Evolutionary conservation across 805 yeast species (phyloP).

Genomic region (Cyberlindnera nakhonratchasimensis): DNA sequence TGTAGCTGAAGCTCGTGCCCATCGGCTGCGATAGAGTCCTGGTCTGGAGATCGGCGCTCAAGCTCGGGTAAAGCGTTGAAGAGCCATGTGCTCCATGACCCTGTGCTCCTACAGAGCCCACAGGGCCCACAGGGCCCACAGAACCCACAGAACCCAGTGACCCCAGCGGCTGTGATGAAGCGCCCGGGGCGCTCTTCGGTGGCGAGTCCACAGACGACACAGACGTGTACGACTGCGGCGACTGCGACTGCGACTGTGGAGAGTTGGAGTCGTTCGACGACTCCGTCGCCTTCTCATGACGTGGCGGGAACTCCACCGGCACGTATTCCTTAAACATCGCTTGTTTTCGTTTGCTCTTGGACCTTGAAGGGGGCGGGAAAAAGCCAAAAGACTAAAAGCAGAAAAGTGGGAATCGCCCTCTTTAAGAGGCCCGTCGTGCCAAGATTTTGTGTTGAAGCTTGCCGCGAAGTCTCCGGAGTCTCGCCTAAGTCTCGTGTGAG

Average conservation of each 20-base stretch:
- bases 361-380: not conserved
- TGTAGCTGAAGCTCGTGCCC: constrained; percentile 7
- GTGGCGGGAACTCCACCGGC: constrained; percentile 1
- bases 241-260: constrained; percentile 26
- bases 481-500: no score
- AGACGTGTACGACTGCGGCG: constrained; percentile 27
- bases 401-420: not conserved
- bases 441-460: constrained; percentile 7
- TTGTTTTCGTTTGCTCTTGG: not conserved
- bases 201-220: constrained; percentile 28
- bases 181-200: constrained; percentile 7
- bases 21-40: no score
- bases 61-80: not conserved
- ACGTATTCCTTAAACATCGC: constrained; percentile 8
- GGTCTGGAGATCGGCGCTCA: not conserved
- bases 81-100: no score
- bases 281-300: constrained; percentile 23
- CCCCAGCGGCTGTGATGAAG: not conserved
- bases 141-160: no score
- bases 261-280: constrained; percentile 28
- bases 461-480: no score
- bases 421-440: constrained; percentile 11
- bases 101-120: no score
- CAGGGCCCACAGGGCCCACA: no score
- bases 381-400: not conserved